Percentiles rank a stretch among this genome's conserved stretches.
Evolutionary conservation across 495 filamentous ascomycete species (phyloP).

Genomic region (Xylaria telfairii): DNA sequence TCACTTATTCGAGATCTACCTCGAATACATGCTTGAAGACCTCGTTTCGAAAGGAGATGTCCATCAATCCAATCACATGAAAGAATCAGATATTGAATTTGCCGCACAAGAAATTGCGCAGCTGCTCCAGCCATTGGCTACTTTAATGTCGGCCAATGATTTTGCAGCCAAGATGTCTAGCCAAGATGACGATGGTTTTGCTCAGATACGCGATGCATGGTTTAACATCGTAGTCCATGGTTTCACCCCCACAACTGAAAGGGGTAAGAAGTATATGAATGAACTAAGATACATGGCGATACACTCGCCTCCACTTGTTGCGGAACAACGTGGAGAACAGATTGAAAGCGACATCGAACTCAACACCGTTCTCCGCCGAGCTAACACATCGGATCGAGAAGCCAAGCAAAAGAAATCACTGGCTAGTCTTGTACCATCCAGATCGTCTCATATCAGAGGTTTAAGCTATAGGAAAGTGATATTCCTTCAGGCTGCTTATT

Average conservation of each 20-base stretch:
- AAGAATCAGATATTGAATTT: constrained; percentile 75
- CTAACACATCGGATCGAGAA: constrained; percentile 75
- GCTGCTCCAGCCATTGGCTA: constrained; percentile 79
- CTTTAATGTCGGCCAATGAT: constrained; percentile 68
- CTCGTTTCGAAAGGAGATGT: constrained; percentile 89
- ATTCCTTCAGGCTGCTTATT: constrained; percentile 84
- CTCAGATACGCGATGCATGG: constrained; percentile 89
- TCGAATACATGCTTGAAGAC: constrained; percentile 83
- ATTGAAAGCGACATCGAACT: constrained; percentile 95
- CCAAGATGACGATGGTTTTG: constrained; percentile 66
- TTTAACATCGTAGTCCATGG: constrained; percentile 96
- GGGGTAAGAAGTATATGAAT: constrained; percentile 68
- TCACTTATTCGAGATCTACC: constrained; percentile 75
- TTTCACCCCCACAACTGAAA: constrained; percentile 73
- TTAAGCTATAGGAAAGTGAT: constrained; percentile 87
- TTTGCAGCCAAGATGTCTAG: constrained; percentile 44
- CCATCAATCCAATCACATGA: constrained; percentile 61
- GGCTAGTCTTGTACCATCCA: constrained; percentile 70
- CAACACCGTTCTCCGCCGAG: constrained; percentile 86
- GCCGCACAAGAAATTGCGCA: constrained; percentile 84
- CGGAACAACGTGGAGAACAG: constrained; percentile 83
- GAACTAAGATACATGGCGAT: constrained; percentile 83
- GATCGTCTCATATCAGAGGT: constrained; percentile 75
- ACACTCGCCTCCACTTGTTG: constrained; percentile 81
- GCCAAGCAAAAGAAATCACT: constrained; percentile 81